These are phyloP conservation scores for Aspergillus oerlinghausenensis DNA, from an alignment of 2,329 filamentous ascomycete species.

Conservation along the genomic window DNA sequence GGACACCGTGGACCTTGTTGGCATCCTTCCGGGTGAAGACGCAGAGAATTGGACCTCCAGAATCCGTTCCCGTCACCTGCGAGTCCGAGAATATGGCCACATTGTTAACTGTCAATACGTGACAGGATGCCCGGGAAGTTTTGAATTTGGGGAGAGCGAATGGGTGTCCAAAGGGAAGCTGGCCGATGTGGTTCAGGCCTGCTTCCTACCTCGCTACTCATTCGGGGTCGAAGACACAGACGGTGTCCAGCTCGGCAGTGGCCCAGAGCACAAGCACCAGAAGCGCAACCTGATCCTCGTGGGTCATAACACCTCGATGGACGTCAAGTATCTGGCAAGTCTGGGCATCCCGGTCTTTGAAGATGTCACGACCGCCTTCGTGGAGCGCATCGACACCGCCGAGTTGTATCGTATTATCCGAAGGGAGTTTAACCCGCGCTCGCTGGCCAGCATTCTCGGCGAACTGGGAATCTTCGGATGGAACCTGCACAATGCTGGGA, in stretches of 20 bases:
- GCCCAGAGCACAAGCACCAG: slow-evolving; percentile 7
- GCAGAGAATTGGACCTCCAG: slow-evolving; percentile 63
- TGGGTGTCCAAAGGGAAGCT: slow-evolving; percentile 47
- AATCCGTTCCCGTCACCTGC: slow-evolving; percentile 70
- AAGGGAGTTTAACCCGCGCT: slow-evolving; percentile 49
- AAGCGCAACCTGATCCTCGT: slow-evolving; percentile 66
- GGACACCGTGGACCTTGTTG: slow-evolving; percentile 60
- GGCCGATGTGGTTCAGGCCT: slow-evolving; percentile 45
- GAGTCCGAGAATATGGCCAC: slow-evolving; percentile 64
- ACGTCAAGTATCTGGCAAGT: slow-evolving; percentile 62
- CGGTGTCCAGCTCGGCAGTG: neutral
- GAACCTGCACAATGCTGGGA: slow-evolving; percentile 80
- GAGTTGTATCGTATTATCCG: slow-evolving; percentile 63
- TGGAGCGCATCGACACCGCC: slow-evolving; percentile 69
- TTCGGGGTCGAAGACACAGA: slow-evolving; percentile 2
- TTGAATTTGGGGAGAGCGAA: slow-evolving; percentile 64
- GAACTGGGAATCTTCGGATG: slow-evolving; percentile 59
- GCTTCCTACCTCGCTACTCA: slow-evolving; percentile 56
- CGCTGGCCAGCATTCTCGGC: slow-evolving; percentile 58
- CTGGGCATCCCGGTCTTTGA: slow-evolving; percentile 56
- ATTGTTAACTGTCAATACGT: slow-evolving; percentile 66
- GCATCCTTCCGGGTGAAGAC: slow-evolving; percentile 54
- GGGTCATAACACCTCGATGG: slow-evolving; percentile 66
- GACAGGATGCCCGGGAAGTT: slow-evolving; percentile 68
- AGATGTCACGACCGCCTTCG: slow-evolving; percentile 39